These are phyloP conservation scores for Malassezia caprae DNA, from an alignment of 1,284 basidiomycete species.

Conservation along the genomic window DNA sequence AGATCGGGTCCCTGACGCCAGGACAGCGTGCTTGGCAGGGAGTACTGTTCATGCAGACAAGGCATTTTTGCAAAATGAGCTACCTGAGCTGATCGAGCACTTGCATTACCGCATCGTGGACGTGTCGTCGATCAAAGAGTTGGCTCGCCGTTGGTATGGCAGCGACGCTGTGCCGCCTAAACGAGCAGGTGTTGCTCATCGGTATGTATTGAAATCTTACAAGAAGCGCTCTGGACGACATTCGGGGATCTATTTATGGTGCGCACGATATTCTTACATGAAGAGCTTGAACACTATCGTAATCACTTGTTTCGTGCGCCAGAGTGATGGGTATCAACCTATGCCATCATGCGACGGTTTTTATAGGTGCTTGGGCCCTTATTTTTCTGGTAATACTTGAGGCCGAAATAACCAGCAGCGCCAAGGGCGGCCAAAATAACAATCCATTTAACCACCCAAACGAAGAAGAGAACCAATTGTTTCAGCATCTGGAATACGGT, in stretches of 20 bases:
- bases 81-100: constrained; percentile 56
- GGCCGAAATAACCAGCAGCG: constrained; percentile 23
- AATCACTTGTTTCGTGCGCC: constrained; percentile 46
- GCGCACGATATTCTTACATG: not conserved
- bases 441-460: constrained; percentile 26
- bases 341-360: constrained; percentile 14
- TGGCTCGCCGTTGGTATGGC: constrained; percentile 66
- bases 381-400: constrained; percentile 24
- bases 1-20: constrained; percentile 50
- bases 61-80: constrained; percentile 61
- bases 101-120: constrained; percentile 55
- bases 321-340: not conserved
- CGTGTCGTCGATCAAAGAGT: constrained; percentile 62
- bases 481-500: not conserved
- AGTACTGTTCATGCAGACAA: constrained; percentile 71
- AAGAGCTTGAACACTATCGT: constrained; percentile 52
- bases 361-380: constrained; percentile 7
- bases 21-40: constrained; percentile 63
- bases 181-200: constrained; percentile 20
- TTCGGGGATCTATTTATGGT: constrained; percentile 59
- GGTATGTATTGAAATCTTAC: constrained; percentile 21
- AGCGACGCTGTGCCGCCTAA: constrained; percentile 40
- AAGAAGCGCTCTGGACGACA: constrained; percentile 68
- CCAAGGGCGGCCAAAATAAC: constrained; percentile 26
- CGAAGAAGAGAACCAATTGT: constrained; percentile 14